A percentile compares a stretch with the other conserved stretches of the same genome.
Evolutionary conservation across 2,329 filamentous ascomycete genomes (phyloP).

Genomic region (Exophiala alcalophila): DNA sequence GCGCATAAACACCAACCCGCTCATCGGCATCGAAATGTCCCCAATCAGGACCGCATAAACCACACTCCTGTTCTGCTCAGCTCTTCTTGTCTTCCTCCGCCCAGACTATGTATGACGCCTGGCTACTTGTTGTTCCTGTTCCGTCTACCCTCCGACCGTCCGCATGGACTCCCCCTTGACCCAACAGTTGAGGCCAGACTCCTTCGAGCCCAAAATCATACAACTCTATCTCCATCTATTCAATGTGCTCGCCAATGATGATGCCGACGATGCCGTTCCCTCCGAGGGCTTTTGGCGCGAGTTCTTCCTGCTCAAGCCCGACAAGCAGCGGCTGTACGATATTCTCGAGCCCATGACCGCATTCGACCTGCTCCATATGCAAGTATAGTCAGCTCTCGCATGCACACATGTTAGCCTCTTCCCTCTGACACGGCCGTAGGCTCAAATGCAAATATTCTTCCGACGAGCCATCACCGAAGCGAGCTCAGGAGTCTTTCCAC

Average conservation of each 20-base stretch:
- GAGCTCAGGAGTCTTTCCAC: slow-evolving; percentile 58
- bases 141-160: background rate
- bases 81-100: no score
- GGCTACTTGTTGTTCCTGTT: background rate
- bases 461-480: slow-evolving; percentile 66
- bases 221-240: slow-evolving; percentile 84
- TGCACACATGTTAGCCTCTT: slow-evolving; percentile 4
- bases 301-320: slow-evolving; percentile 86
- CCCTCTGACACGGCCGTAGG: slow-evolving; percentile 38
- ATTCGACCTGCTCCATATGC: slow-evolving; percentile 71
- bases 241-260: slow-evolving; percentile 43
- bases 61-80: no score
- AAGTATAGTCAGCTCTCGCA: slow-evolving; percentile 47
- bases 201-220: slow-evolving; percentile 92
- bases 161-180: slow-evolving; percentile 71
- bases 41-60: no score
- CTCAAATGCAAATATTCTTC: slow-evolving; percentile 76
- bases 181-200: slow-evolving; percentile 82
- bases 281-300: slow-evolving; percentile 94
- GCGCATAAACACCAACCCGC: no score
- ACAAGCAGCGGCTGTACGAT: slow-evolving; percentile 63
- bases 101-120: no score
- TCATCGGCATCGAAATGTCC: no score
- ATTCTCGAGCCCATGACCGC: slow-evolving; percentile 69
- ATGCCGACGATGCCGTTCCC: slow-evolving; percentile 65